phyloP scores from a whole-genome alignment of 768 basidiomycete genomes.

The Rhodotorula taiwanensis region DNA sequence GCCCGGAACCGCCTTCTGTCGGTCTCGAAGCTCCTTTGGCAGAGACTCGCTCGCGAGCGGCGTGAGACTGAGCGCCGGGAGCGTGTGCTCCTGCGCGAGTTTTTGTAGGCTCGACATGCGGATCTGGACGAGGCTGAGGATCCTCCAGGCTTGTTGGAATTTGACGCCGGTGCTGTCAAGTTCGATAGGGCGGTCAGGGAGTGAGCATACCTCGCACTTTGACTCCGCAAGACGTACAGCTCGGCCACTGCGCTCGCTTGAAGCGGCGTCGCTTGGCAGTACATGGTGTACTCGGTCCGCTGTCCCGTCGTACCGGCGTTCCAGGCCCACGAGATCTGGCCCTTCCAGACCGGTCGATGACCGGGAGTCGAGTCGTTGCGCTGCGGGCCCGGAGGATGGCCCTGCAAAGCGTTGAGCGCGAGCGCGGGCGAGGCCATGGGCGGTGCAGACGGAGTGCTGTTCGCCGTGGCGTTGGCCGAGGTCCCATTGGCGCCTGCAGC shows the following conservation, averaged over 20 bases:
- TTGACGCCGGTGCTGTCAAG: conserved; percentile 16
- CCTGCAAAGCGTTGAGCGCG: neutral
- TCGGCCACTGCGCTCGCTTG: conserved; percentile 22
- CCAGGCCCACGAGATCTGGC: conserved; percentile 26
- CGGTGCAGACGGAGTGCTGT: too few species aligned
- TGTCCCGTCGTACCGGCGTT: neutral
- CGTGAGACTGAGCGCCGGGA: conserved; percentile 25
- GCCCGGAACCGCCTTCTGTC: conserved; percentile 6
- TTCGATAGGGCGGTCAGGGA: neutral
- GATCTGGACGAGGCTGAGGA: conserved; percentile 21
- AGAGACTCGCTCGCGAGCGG: conserved; percentile 17
- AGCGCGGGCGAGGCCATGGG: neutral
- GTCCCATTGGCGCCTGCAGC: neutral
- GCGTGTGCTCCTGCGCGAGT: conserved; percentile 26
- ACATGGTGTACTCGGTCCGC: conserved; percentile 25
- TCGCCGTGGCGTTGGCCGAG: too few species aligned
- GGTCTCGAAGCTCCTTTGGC: conserved; percentile 21
- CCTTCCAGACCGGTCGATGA: conserved; percentile 19
- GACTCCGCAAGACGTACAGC: conserved; percentile 6
- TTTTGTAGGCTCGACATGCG: conserved; percentile 25
- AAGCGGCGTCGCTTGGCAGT: conserved; percentile 25
- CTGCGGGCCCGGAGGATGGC: too few species aligned
- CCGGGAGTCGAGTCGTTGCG: conserved; percentile 4
- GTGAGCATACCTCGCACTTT: neutral
- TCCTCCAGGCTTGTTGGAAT: conserved; percentile 18